phyloP scores from a whole-genome alignment of 495 filamentous ascomycete species.

The Halenospora varia region DNA sequence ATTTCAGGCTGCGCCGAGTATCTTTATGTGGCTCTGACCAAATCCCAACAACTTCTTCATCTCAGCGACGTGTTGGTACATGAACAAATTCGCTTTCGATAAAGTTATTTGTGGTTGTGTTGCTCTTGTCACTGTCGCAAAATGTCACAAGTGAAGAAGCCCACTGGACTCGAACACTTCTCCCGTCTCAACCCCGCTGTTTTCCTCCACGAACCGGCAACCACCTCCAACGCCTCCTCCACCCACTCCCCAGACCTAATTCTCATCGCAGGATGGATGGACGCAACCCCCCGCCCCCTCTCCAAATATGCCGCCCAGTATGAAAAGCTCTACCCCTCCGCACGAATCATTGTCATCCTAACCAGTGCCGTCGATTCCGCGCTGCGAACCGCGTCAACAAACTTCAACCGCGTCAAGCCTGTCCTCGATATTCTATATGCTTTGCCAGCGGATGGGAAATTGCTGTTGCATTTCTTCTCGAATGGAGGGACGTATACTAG shows the following conservation, averaged over 20 bases:
- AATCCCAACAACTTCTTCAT: too few species aligned
- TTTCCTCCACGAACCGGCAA: slow-evolving; percentile 10
- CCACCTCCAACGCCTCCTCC: slow-evolving; percentile 17
- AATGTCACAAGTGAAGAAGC: slow-evolving; percentile 2
- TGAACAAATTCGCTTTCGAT: too few species aligned
- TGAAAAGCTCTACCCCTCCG: slow-evolving; percentile 33
- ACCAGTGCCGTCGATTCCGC: slow-evolving; percentile 9
- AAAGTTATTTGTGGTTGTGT: too few species aligned
- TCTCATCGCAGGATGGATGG: slow-evolving; percentile 41
- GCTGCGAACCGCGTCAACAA: slow-evolving; percentile 1
- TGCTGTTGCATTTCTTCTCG: slow-evolving; percentile 41
- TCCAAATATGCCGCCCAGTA: slow-evolving; percentile 41
- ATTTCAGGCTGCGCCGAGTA: too few species aligned
- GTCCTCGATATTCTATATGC: slow-evolving; percentile 13
- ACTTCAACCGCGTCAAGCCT: slow-evolving; percentile 12
- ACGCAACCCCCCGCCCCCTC: slow-evolving; percentile 35
- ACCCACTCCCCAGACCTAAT: slow-evolving; percentile 30
- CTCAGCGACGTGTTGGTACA: too few species aligned
- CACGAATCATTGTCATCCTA: slow-evolving; percentile 31
- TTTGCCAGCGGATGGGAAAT: slow-evolving; percentile 19
- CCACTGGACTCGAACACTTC: slow-evolving; percentile 15
- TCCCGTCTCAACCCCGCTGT: slow-evolving; percentile 13
- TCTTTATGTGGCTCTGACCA: too few species aligned
- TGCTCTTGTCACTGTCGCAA: too few species aligned
- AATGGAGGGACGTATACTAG: slow-evolving; percentile 37